Conservation (phyloP, 148 eudicot species). For the Selenicereus undatus region DNA sequence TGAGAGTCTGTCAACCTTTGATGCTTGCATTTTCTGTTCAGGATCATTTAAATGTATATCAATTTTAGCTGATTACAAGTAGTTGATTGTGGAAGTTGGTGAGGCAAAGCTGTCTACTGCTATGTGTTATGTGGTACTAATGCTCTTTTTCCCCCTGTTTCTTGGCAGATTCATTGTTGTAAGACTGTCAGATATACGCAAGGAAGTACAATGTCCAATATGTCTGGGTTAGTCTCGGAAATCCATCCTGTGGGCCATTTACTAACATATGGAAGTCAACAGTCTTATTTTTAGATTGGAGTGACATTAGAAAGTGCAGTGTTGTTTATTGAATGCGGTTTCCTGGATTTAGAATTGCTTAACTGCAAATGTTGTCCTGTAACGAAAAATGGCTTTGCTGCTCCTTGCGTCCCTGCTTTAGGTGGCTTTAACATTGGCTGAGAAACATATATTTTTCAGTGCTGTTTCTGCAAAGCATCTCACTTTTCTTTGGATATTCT, state of each 20-base stretch:
- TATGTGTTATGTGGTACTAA: neutral
- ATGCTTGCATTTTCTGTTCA: neutral
- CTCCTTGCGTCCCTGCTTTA: neutral
- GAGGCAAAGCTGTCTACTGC: neutral
- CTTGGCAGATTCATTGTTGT: conserved; percentile 51
- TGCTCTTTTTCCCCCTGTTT: conserved; percentile 3
- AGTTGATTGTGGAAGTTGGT: neutral
- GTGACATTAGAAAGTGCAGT: neutral
- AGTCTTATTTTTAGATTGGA: neutral
- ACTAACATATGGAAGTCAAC: neutral
- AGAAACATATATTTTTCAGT: neutral
- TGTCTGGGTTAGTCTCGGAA: conserved; percentile 55
- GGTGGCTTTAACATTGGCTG: neutral
- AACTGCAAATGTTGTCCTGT: neutral
- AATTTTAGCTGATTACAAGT: neutral
- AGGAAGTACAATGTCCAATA: conserved; percentile 90
- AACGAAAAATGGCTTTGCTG: neutral
- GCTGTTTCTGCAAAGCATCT: conserved; percentile 4
- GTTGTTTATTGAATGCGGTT: conserved; percentile 4
- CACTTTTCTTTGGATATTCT: neutral
- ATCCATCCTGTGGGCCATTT: neutral
- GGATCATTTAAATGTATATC: conserved; percentile 13
- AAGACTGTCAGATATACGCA: conserved; percentile 61
- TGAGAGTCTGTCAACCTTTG: neutral
- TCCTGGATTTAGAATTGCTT: conserved; percentile 6